phyloP scores from a whole-genome alignment of 2,329 filamentous ascomycete species.

The Penicillium sp. region DNA sequence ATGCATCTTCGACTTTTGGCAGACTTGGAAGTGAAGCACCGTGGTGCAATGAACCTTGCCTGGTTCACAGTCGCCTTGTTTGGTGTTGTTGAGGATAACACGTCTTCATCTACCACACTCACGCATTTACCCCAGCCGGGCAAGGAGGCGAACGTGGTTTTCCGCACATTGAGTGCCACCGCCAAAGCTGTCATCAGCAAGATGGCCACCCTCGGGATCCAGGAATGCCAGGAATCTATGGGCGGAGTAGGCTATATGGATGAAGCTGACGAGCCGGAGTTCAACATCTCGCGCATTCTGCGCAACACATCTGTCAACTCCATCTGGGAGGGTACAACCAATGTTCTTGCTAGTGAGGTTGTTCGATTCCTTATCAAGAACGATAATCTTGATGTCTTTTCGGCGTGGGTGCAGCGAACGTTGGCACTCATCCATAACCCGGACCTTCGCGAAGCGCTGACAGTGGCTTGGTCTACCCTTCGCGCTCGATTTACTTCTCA shows the following conservation, averaged over 20 bases:
- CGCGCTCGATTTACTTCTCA: slow-evolving; percentile 15
- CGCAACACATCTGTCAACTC: slow-evolving; percentile 59
- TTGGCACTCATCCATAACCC: slow-evolving; percentile 15
- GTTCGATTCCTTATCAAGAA: slow-evolving; percentile 37
- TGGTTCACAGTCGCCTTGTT: slow-evolving; percentile 36
- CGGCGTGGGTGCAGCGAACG: slow-evolving; percentile 46
- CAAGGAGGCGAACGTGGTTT: slow-evolving; percentile 27
- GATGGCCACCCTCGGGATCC: slow-evolving; percentile 31
- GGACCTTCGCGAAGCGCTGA: slow-evolving; percentile 9
- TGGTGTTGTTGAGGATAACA: slow-evolving; percentile 56
- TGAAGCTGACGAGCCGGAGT: slow-evolving; percentile 54
- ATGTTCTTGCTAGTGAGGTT: slow-evolving; percentile 63
- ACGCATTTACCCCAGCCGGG: slow-evolving; percentile 48
- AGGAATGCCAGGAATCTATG: slow-evolving; percentile 42
- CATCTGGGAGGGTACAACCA: slow-evolving; percentile 74
- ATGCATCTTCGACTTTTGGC: slow-evolving; percentile 45
- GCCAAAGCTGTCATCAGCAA: slow-evolving; percentile 40
- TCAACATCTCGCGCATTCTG: slow-evolving; percentile 67
- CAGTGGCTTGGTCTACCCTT: slow-evolving; percentile 20
- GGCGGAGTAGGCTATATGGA: slow-evolving; percentile 44
- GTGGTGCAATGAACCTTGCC: slow-evolving; percentile 38
- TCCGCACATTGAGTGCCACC: slow-evolving; percentile 33
- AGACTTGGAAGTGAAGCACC: slow-evolving; percentile 41
- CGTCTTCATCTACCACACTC: slow-evolving; percentile 34
- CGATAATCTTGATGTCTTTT: slow-evolving; percentile 32